Evolutionary conservation across 768 basidiomycete species (phyloP), one percentile per base, ranked within the genome.

Genomic region (Thelephora ganbajun): DNA sequence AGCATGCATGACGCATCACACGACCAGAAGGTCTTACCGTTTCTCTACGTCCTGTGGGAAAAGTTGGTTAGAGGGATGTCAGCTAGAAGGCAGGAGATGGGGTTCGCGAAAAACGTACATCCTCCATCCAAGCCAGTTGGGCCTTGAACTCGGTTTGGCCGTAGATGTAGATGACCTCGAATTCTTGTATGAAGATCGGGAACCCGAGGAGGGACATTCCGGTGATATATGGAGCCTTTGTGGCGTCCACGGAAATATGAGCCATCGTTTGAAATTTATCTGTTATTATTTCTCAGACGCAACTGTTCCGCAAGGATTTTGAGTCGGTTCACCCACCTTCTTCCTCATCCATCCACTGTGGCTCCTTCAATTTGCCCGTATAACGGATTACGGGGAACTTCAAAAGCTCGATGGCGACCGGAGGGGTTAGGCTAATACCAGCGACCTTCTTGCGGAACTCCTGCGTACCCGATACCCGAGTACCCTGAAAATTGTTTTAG

Each of bases 81-180:
- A 30, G 9, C 9, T 30, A 9, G 26, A 30, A 30, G 26, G 26
- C n/a, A n/a, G n/a, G n/a, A n/a, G 9, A 30, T 9, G 9, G 9
- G 9, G 5, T 30, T 30, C 26, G 35, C 35, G 16, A 36, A 39
- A 4, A 4, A 39, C 37, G 37, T 39, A 39, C 37, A 4, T 11
- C 11, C 11, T 72, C 70, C 41, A 51, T 58, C 73, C 73, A 74
- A 7, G 61, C 55, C 14, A 72, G 61, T 36, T 70, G 68, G 0
- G 71, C 71, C 47, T 70, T 65, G 14, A 73, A 44, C 43, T 74
- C 72, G 0, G 72, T 70, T 33, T 65, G 43, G 0, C 73, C 73
- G 36, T 70, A 68, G 44, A 60, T 61, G 45, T 73, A 51, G 30
- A 71, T 60, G 22, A 74, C 57, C 11, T 67, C 63, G 46, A 65